Base-by-base conservation (phyloP, 441 rosid genomes). In the Hura crepitans region DNA sequence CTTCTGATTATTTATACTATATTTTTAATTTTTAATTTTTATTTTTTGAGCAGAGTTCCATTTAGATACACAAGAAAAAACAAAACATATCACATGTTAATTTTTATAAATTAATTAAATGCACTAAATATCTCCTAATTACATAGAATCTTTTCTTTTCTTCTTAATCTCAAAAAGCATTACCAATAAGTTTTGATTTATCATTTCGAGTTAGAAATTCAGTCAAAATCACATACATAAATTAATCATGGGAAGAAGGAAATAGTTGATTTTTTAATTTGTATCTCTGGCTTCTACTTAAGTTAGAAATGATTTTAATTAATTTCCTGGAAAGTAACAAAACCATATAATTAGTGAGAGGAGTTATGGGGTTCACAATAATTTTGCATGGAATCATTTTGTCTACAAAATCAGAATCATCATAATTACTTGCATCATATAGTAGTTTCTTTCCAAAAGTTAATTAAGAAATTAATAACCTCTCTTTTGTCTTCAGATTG, bases 401-500 rank as follows among this genome's bases (percentile, higher is more conserved):
- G 88, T 84, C 88, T 67, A 23, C 39, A 23, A 72, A 80, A 54
- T 70, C 50, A 57, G 72, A 75, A 74, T 60, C 81, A 27, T 25
- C 69, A 81, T 84, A 33, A 87, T 79, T 75, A 71, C n/a, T n/a
- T n/a, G n/a, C 43, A 58, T 13, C 39, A 50, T 49, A n/a, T 17
- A 51, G 20, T 17, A 51, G 20, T 6, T 61, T 47, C 66, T 67
- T 75, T 64, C 15, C 62, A 47, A 80, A 78, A 77, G 77, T 76
- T 63, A 33, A n/a, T 63, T 30, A 56, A 71, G 72, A 46, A 51
- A 75, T 47, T 47, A n/a, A n/a, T 14, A 56, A 35, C 39, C 1
- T 4, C 7, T 35, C 39, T 35, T 35, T 35, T 35, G 39, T 8
- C 37, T 3, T 37, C 89, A 95, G 99, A 87, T 95, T 78, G 90